Evolutionary conservation across 371 early-diverging fungal genomes (phyloP).

Genomic region (Syncephalastrum monosporum): DNA sequence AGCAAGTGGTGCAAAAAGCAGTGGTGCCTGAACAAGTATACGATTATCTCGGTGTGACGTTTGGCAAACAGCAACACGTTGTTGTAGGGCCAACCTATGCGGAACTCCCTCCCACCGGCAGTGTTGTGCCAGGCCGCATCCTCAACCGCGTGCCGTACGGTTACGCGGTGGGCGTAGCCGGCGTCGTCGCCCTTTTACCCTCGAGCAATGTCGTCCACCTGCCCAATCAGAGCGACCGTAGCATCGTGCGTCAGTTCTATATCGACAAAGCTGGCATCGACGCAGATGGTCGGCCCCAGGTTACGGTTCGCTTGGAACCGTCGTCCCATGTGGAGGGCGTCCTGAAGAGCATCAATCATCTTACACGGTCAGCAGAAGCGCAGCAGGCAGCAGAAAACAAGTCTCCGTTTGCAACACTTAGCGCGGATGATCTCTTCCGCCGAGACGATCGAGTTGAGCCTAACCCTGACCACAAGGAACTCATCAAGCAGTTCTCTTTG

Average conservation of each 20-base stretch:
- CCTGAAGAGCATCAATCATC: slow-evolving; percentile 6
- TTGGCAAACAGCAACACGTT: slow-evolving; percentile 17
- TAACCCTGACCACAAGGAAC: slow-evolving; percentile 15
- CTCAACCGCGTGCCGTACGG: slow-evolving; percentile 43
- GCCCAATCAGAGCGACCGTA: slow-evolving; percentile 23
- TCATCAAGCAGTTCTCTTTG: slow-evolving; percentile 13
- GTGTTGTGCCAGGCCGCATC: slow-evolving; percentile 67
- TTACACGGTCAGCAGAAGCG: slow-evolving; percentile 19
- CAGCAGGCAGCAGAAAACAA: slow-evolving; percentile 2
- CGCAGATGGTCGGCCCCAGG: slow-evolving; percentile 59
- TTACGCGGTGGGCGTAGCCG: slow-evolving; percentile 68
- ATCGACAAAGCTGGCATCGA: slow-evolving; percentile 62
- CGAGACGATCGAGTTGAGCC: slow-evolving; percentile 3
- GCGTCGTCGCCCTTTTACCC: slow-evolving; percentile 65
- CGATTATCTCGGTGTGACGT: slow-evolving; percentile 25
- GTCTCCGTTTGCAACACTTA: slow-evolving; percentile 2
- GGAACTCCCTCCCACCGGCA: slow-evolving; percentile 26
- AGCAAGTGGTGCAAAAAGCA: slow-evolving; percentile 35
- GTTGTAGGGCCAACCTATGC: slow-evolving; percentile 39
- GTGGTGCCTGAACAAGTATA: slow-evolving; percentile 36
- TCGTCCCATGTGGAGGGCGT: neutral
- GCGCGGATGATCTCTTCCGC: slow-evolving; percentile 2
- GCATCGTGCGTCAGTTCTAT: slow-evolving; percentile 49
- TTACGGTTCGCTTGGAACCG: slow-evolving; percentile 29
- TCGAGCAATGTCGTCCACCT: slow-evolving; percentile 25